Evolutionary conservation across 257 asterid species (phyloP).

Genomic region (Solanum corneliomulleri): DNA sequence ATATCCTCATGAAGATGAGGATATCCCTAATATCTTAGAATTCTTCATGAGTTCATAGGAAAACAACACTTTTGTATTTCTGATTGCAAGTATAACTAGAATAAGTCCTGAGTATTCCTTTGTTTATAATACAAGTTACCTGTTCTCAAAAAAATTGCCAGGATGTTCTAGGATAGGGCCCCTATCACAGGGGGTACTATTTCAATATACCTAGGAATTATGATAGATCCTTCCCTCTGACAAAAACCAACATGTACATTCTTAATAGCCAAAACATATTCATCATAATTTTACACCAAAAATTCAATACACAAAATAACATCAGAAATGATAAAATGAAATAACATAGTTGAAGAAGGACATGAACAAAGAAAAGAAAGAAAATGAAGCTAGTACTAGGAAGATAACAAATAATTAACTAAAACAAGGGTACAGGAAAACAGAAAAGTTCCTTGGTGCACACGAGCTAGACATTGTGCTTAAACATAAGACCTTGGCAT

Average conservation of each 20-base stretch:
- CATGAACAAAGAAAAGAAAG: background rate
- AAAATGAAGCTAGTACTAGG: background rate
- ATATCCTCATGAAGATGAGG: background rate
- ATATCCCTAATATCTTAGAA: background rate
- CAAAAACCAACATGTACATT: background rate
- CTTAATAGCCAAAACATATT: background rate
- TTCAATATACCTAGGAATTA: background rate
- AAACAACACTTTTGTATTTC: background rate
- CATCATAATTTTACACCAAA: background rate
- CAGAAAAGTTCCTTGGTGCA: background rate
- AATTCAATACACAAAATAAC: background rate
- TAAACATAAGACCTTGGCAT: background rate
- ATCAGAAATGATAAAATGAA: background rate
- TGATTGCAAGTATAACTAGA: background rate
- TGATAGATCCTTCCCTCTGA: background rate
- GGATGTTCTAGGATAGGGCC: background rate
- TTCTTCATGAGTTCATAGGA: background rate
- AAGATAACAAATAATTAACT: background rate
- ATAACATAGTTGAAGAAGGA: background rate
- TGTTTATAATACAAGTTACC: background rate
- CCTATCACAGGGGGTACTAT: background rate
- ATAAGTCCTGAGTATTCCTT: background rate
- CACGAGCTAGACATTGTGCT: background rate
- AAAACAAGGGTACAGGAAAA: background rate
- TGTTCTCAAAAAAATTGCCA: background rate